Evolutionary conservation across 306 rosid genomes (phyloP).

Genomic region (Fagus crenata): DNA sequence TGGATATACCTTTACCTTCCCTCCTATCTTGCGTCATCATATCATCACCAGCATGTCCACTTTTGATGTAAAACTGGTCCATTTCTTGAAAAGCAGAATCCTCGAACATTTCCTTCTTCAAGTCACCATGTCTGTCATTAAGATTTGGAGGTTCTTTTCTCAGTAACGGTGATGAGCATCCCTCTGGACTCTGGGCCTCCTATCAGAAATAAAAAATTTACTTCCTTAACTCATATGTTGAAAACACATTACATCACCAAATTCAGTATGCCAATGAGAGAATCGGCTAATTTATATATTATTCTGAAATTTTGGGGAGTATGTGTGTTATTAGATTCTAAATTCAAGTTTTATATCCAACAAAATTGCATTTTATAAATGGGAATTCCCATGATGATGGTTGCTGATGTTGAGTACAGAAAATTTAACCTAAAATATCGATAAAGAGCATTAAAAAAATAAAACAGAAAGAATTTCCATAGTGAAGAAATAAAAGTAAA

Average conservation of each 20-base stretch:
- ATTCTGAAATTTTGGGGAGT: neutral
- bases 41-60: conserved; percentile 44
- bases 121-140: conserved; percentile 44
- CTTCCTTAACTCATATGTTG: conserved; percentile 36
- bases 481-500: conserved; percentile 18
- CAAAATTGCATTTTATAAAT: neutral
- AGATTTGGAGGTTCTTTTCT: conserved; percentile 45
- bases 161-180: conserved; percentile 47
- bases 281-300: conserved; percentile 23
- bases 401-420: conserved; percentile 54
- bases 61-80: conserved; percentile 45
- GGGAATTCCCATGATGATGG: conserved; percentile 43
- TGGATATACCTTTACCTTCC: conserved; percentile 52
- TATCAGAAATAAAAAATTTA: conserved; percentile 52
- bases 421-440: conserved; percentile 55
- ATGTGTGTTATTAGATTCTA: conserved; percentile 10
- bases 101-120: conserved; percentile 70
- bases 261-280: conserved; percentile 35
- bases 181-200: conserved; percentile 65
- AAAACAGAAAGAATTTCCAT: conserved; percentile 10
- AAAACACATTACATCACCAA: conserved; percentile 31
- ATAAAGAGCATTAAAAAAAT: conserved; percentile 1
- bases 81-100: conserved; percentile 56
- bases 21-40: conserved; percentile 32
- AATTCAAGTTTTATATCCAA: neutral